phyloP scores from a whole-genome alignment of 106 monocot species.

The Ottelia alismoides region DNA sequence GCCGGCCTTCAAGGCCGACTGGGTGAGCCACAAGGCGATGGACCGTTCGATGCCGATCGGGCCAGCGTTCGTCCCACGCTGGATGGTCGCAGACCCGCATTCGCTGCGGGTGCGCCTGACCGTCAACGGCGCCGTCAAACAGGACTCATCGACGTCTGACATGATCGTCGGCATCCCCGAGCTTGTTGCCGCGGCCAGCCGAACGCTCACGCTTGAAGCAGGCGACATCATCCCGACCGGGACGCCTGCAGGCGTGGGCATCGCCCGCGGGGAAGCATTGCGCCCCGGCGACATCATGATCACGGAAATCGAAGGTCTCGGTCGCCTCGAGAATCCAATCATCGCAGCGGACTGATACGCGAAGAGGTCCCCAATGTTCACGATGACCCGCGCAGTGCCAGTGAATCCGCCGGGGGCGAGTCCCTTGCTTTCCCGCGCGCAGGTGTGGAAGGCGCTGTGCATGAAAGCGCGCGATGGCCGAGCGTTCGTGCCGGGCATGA shows the following conservation, averaged over 20 bases:
- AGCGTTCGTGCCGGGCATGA: no score
- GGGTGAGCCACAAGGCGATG: background rate
- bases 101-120: background rate
- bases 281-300: background rate
- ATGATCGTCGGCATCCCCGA: background rate
- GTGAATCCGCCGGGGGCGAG: no score
- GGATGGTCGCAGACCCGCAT: background rate
- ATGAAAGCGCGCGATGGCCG: no score
- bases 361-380: no score
- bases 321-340: background rate
- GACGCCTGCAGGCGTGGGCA: background rate
- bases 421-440: no score
- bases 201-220: background rate
- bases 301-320: background rate
- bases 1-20: background rate
- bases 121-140: background rate
- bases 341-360: no score
- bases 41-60: background rate
- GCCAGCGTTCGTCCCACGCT: background rate
- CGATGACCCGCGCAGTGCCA: no score
- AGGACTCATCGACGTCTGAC: background rate
- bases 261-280: background rate
- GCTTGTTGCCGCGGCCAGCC: background rate
- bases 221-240: background rate
- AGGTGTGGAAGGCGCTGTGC: no score